These are phyloP conservation scores for Lotmaria passim DNA, from an alignment of 208 protist genomes.

Conservation along the genomic window DNA sequence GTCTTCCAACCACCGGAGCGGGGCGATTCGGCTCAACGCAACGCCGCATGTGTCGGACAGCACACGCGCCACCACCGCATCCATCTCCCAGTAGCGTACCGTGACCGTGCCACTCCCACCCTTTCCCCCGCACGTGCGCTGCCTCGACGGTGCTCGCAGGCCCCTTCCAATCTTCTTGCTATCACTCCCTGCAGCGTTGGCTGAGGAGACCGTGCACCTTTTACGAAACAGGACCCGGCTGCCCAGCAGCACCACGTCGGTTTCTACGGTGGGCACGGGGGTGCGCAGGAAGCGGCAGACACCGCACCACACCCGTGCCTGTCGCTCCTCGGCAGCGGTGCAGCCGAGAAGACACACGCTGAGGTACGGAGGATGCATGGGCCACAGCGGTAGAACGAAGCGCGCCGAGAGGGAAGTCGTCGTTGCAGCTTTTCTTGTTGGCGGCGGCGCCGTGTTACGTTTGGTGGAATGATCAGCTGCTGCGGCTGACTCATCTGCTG, in stretches of 20 bases:
- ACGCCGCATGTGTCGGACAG: conserved; percentile 38
- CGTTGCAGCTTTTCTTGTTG: too few species aligned
- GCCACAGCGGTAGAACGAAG: conserved; percentile 19
- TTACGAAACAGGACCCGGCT: conserved; percentile 36
- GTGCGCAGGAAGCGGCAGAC: conserved; percentile 67
- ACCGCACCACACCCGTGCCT: conserved; percentile 32
- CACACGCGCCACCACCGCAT: conserved; percentile 19
- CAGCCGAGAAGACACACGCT: conserved; percentile 61
- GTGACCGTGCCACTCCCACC: conserved; percentile 3
- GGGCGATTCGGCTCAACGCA: conserved; percentile 24
- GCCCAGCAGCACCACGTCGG: conserved; percentile 81
- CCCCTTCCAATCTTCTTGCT: background rate
- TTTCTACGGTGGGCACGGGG: conserved; percentile 50
- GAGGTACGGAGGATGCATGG: conserved; percentile 49
- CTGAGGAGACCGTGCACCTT: conserved; percentile 10
- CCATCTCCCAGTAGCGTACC: conserved; percentile 31
- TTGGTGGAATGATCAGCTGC: too few species aligned
- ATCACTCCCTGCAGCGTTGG: background rate
- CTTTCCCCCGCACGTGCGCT: conserved; percentile 8
- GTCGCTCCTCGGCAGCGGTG: conserved; percentile 40
- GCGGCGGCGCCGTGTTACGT: background rate
- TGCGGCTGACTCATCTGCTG: background rate
- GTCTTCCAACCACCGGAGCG: conserved; percentile 47
- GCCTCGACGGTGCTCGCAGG: background rate
- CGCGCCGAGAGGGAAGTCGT: background rate